Conservation (phyloP, 257 asterid genomes). For the Solanum piurae region DNA sequence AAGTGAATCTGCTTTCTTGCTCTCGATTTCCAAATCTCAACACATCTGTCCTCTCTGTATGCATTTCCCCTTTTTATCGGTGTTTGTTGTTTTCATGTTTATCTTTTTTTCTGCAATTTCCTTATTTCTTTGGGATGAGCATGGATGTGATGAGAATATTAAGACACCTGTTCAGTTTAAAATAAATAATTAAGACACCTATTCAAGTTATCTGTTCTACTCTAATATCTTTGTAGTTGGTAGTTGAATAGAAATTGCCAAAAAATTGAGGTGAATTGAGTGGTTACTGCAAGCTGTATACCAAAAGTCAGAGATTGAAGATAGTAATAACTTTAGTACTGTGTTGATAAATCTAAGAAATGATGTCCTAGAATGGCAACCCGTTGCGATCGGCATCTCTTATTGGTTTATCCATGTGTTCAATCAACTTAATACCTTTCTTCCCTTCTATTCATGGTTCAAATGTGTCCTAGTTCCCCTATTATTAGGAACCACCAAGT, state of each 20-base stretch:
- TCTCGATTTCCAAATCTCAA: neutral
- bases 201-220: neutral
- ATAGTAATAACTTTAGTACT: neutral
- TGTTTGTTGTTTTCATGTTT: neutral
- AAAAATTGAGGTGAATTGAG: neutral
- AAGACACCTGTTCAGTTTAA: neutral
- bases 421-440: neutral
- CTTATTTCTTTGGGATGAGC: neutral
- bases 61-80: neutral
- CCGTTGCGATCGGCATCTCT: neutral
- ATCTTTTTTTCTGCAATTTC: neutral
- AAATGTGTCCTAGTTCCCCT: neutral
- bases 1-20: neutral
- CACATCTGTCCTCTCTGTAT: neutral
- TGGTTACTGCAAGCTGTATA: neutral
- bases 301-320: neutral
- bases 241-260: neutral
- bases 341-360: neutral
- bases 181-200: neutral
- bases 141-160: neutral
- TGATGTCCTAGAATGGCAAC: neutral
- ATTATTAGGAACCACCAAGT: neutral
- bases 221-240: neutral
- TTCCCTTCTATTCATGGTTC: neutral
- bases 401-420: neutral